Evolutionary conservation across 352 stramenopile species (phyloP), one percentile per base, ranked within the genome.

Genomic region (Pythium volutum): DNA sequence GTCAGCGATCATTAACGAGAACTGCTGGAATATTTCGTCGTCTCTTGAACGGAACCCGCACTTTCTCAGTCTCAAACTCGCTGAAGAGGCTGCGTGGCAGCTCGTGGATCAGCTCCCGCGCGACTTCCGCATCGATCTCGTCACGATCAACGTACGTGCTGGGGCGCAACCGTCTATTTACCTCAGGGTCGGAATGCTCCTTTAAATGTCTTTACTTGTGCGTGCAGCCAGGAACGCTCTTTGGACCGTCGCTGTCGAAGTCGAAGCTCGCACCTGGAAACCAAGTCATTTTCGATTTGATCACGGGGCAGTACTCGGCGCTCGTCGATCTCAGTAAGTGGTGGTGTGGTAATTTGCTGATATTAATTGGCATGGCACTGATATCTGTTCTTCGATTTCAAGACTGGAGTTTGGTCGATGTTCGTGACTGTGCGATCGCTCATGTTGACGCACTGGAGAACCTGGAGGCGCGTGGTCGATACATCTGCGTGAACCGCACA

Each of bases 361-460:
- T 42, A 3, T 26, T 10, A n/a, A 31, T 50, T 22, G 10, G 47
- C 4, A 14, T 62, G 20, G 34, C 33, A 22, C 12, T 45, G 1
- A 31, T 22, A 26, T 41, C n/a, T 27, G 25, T n/a, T 36, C 10
- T 71, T 25, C 23, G 23, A 23, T 31, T 16, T 54, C 14, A 7
- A 89, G 78, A 95, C 66, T 95, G 82, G 80, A 93, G 81, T 47
- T 76, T 96, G 69, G 78, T 92, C 34, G 87, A 96, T 62, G 87
- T 96, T 31, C 83, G 87, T 3, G 87, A 96, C 62, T 94, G 84
- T 48, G 87, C 87, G 6, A 55, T 73, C n/a, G 83, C 84, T 1
- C 87, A 96, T 60, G 85, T 94, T 62, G 77, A 79, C 15, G 83
- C 85, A 2, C 60, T 96, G 25, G 87, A 96, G 61, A 91, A 94